Percentiles rank a stretch among this genome's conserved stretches.
phyloP scores from a whole-genome alignment of 192 early-diverging fungal genomes.

The Coemansia sp. region DNA sequence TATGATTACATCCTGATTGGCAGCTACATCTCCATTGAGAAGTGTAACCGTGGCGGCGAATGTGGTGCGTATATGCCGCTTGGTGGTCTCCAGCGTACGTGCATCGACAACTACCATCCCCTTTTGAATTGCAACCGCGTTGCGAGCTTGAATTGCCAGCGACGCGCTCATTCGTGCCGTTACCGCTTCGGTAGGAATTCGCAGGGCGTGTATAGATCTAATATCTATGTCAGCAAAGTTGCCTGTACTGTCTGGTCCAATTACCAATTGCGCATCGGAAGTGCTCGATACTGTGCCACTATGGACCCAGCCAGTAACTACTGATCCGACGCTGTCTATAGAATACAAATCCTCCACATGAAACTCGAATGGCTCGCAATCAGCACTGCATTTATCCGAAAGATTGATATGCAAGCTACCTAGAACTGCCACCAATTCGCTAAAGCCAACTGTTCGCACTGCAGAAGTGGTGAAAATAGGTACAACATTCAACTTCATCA shows the following conservation, averaged over 20 bases:
- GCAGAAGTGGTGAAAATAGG: constrained; percentile 84
- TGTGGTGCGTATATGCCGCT: constrained; percentile 20
- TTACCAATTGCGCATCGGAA: constrained; percentile 28
- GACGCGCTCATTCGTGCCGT: constrained; percentile 74
- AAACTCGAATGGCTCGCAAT: constrained; percentile 55
- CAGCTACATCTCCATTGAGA: constrained; percentile 16
- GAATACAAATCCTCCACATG: constrained; percentile 81
- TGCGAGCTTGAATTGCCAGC: constrained; percentile 60
- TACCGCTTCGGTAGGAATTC: constrained; percentile 68
- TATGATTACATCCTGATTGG: constrained; percentile 26
- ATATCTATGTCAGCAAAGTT: constrained; percentile 66
- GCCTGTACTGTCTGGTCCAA: constrained; percentile 68
- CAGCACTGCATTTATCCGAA: neutral
- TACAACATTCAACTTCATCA: constrained; percentile 57
- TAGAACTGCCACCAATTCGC: constrained; percentile 66
- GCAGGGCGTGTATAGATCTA: constrained; percentile 77
- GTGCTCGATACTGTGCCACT: constrained; percentile 44
- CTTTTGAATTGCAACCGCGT: constrained; percentile 32
- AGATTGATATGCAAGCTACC: neutral
- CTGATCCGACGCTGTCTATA: constrained; percentile 59
- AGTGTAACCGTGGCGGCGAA: constrained; percentile 31
- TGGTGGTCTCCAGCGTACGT: constrained; percentile 4
- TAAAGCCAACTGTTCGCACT: constrained; percentile 71
- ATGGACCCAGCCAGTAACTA: constrained; percentile 62
- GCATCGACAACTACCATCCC: constrained; percentile 59